Conservation (phyloP, 2,329 filamentous ascomycete genomes). For the Camptophora hylomeconis region DNA sequence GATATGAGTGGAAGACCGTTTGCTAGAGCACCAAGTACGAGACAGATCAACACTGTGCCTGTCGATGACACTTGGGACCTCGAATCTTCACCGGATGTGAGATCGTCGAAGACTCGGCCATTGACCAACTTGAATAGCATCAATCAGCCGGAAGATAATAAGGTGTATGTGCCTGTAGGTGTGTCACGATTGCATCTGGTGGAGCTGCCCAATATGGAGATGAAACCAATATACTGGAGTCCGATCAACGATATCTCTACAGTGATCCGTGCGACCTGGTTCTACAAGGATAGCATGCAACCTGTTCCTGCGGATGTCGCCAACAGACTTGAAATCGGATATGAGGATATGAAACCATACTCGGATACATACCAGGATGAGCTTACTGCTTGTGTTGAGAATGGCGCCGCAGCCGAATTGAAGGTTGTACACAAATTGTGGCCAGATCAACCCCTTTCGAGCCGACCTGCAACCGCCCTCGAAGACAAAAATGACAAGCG, state of each 20-base stretch:
- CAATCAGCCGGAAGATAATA: conserved; percentile 23
- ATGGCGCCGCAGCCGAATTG: conserved; percentile 79
- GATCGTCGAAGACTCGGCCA: not conserved
- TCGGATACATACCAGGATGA: conserved; percentile 89
- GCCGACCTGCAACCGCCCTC: conserved; percentile 24
- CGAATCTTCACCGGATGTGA: conserved; percentile 1
- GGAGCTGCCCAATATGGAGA: conserved; percentile 64
- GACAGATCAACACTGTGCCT: conserved; percentile 8
- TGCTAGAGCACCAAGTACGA: conserved; percentile 26
- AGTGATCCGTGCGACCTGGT: conserved; percentile 85
- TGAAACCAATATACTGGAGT: conserved; percentile 98
- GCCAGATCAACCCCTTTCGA: conserved; percentile 38
- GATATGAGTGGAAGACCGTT: conserved; percentile 38
- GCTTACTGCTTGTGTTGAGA: conserved; percentile 75
- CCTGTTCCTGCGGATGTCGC: conserved; percentile 75
- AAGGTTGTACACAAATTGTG: conserved; percentile 78
- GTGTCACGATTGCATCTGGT: conserved; percentile 84
- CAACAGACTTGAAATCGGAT: conserved; percentile 87
- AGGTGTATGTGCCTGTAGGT: conserved; percentile 63
- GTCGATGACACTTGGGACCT: conserved; percentile 4
- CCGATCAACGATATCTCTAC: conserved; percentile 78
- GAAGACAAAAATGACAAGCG: conserved; percentile 21
- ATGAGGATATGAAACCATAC: conserved; percentile 74
- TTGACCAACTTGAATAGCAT: no score
- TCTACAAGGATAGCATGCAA: conserved; percentile 89